Percentiles rank a stretch among this genome's conserved stretches.
phyloP scores from a whole-genome alignment of 148 eudicot genomes.

The Rheum nobile region DNA sequence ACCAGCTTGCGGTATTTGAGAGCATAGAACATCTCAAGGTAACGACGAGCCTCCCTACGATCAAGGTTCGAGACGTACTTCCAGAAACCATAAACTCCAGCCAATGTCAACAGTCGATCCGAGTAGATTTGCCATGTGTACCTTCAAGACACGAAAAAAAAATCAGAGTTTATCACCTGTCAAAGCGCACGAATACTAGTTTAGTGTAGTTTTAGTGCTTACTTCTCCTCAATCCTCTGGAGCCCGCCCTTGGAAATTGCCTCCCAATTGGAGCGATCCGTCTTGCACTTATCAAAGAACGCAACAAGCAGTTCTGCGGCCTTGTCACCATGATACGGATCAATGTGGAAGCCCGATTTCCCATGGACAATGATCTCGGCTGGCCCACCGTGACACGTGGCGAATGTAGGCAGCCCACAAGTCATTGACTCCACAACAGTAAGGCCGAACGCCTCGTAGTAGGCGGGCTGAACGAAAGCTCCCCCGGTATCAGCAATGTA shows the following conservation, averaged over 20 bases:
- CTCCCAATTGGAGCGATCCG: conserved; percentile 77
- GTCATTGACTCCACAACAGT: conserved; percentile 98
- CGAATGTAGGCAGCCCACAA: conserved; percentile 92
- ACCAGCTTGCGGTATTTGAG: conserved; percentile 89
- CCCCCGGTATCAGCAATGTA: conserved; percentile 87
- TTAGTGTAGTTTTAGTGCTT: background rate
- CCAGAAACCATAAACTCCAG: conserved; percentile 99
- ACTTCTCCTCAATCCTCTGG: conserved; percentile 76
- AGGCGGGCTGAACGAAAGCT: conserved; percentile 91
- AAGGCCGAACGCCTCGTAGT: conserved; percentile 88
- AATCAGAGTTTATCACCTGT: background rate
- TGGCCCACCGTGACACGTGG: conserved; percentile 72
- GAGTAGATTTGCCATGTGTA: conserved; percentile 98
- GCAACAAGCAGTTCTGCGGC: conserved; percentile 62
- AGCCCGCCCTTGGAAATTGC: conserved; percentile 70
- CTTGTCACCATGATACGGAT: conserved; percentile 91
- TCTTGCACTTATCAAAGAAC: conserved; percentile 59
- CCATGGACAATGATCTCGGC: conserved; percentile 95
- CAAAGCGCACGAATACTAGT: background rate
- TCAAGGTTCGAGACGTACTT: conserved; percentile 75
- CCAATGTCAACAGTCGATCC: conserved; percentile 67
- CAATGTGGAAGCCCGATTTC: conserved; percentile 89
- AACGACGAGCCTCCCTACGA: conserved; percentile 83
- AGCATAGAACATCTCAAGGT: conserved; percentile 92
- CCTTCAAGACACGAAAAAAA: background rate